Evolutionary conservation across 257 asterid genomes (phyloP).

Genomic region (Gentiana macrophylla): DNA sequence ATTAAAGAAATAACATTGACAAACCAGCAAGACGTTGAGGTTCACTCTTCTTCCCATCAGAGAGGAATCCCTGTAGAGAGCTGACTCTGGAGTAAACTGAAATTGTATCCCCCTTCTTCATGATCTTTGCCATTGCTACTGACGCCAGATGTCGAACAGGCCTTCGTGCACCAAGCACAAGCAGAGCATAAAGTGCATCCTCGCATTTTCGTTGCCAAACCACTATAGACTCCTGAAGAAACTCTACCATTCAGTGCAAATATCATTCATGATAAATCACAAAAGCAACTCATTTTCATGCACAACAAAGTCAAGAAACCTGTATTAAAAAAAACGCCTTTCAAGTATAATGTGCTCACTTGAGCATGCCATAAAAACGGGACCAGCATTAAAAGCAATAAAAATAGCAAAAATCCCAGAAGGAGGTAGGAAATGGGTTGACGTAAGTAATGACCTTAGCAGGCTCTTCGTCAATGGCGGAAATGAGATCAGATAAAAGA

Average conservation of each 20-base stretch:
- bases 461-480: slow-evolving; percentile 74
- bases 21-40: slow-evolving; percentile 86
- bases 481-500: slow-evolving; percentile 88
- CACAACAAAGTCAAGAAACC: too few relatives aligned
- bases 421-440: not conserved
- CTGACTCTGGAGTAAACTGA: slow-evolving; percentile 97
- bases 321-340: not conserved
- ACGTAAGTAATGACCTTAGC: slow-evolving; percentile 34
- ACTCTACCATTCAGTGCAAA: too few relatives aligned
- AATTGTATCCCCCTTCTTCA: slow-evolving; percentile 73
- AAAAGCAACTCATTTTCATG: not conserved
- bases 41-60: slow-evolving; percentile 82
- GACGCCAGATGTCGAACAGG: slow-evolving; percentile 97
- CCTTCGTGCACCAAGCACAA: slow-evolving; percentile 89
- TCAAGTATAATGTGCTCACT: not conserved
- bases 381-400: too few relatives aligned
- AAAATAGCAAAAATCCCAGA: too few relatives aligned
- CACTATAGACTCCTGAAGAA: slow-evolving; percentile 67
- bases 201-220: slow-evolving; percentile 89
- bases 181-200: slow-evolving; percentile 81
- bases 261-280: not conserved
- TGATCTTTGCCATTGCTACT: slow-evolving; percentile 83
- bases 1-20: slow-evolving; percentile 10
- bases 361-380: too few relatives aligned
- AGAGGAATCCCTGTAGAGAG: slow-evolving; percentile 91